A percentile compares a stretch with the other conserved stretches of the same genome.
Conservation (phyloP, 208 protist genomes). For the Naegleria lovaniensis region DNA sequence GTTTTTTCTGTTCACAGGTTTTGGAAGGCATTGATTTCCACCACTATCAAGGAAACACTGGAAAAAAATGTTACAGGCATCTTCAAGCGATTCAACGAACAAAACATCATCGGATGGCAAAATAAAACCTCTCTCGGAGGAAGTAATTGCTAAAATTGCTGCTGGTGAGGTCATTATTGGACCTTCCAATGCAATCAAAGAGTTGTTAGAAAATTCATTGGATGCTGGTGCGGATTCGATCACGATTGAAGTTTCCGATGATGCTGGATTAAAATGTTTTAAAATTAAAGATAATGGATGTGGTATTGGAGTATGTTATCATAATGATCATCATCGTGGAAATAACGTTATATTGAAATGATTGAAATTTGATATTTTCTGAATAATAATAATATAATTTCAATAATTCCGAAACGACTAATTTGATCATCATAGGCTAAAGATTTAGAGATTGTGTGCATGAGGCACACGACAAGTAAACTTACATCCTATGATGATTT, state of each 20-base stretch:
- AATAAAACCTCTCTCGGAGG: constrained; percentile 78
- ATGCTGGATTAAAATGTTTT: constrained; percentile 88
- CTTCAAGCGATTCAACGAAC: too few species aligned
- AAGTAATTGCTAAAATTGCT: constrained; percentile 92
- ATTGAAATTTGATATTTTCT: too few species aligned
- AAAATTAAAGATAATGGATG: constrained; percentile 94
- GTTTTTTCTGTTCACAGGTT: too few species aligned
- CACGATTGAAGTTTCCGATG: constrained; percentile 61
- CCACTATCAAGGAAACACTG: too few species aligned
- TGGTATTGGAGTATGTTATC: constrained; percentile 86
- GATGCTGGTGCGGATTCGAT: constrained; percentile 85
- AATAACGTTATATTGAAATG: constrained; percentile 76
- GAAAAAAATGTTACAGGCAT: too few species aligned
- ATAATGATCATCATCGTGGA: too few species aligned
- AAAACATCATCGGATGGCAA: background rate
- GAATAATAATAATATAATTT: background rate
- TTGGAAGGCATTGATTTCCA: too few species aligned
- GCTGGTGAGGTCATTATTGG: constrained; percentile 96
- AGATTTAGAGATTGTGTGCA: constrained; percentile 73
- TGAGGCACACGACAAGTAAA: constrained; percentile 86
- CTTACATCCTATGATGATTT: constrained; percentile 75
- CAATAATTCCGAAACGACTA: background rate
- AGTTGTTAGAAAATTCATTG: constrained; percentile 95
- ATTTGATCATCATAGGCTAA: constrained; percentile 37
- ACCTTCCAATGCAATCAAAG: constrained; percentile 93